phyloP scores from a whole-genome alignment of 2,329 filamentous ascomycete species.

The Phialophora verrucosa region DNA sequence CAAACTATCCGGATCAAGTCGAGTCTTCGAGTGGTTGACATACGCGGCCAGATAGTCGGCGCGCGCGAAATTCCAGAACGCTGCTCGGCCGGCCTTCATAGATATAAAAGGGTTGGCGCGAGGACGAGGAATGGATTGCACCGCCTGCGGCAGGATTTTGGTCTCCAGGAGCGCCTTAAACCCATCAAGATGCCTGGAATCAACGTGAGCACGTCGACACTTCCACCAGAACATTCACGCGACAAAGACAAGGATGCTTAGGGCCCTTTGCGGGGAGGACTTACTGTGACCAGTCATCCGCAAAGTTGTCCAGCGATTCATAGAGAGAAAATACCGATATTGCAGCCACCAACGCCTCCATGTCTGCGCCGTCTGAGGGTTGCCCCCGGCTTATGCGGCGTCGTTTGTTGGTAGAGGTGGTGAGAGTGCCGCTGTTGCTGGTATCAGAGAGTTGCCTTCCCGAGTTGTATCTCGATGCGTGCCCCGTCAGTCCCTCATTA shows the following conservation, averaged over 20 bases:
- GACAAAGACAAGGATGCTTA: neutral
- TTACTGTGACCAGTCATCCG: slow-evolving; percentile 63
- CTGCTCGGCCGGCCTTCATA: slow-evolving; percentile 62
- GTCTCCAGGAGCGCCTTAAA: slow-evolving; percentile 65
- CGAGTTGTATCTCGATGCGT: slow-evolving; percentile 29
- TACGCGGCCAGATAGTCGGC: slow-evolving; percentile 70
- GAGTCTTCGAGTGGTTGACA: slow-evolving; percentile 66
- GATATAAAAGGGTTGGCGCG: slow-evolving; percentile 43
- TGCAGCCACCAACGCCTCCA: slow-evolving; percentile 68
- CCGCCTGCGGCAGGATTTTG: slow-evolving; percentile 47
- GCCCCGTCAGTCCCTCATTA: slow-evolving; percentile 29
- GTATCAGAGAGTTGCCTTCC: slow-evolving; percentile 21
- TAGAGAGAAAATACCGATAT: slow-evolving; percentile 71
- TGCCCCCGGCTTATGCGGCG: slow-evolving; percentile 44
- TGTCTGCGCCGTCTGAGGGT: slow-evolving; percentile 43
- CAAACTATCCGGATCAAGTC: slow-evolving; percentile 67
- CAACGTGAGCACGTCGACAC: neutral
- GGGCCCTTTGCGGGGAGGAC: slow-evolving; percentile 21
- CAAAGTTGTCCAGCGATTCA: slow-evolving; percentile 70
- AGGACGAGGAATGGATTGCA: slow-evolving; percentile 25
- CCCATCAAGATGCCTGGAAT: slow-evolving; percentile 62
- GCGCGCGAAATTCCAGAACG: slow-evolving; percentile 71
- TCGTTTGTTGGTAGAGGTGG: slow-evolving; percentile 43
- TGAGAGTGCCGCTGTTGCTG: slow-evolving; percentile 8
- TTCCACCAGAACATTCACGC: neutral